Evolutionary conservation across 1,284 basidiomycete genomes (phyloP).

Genomic region (Laetiporus sulphureus): DNA sequence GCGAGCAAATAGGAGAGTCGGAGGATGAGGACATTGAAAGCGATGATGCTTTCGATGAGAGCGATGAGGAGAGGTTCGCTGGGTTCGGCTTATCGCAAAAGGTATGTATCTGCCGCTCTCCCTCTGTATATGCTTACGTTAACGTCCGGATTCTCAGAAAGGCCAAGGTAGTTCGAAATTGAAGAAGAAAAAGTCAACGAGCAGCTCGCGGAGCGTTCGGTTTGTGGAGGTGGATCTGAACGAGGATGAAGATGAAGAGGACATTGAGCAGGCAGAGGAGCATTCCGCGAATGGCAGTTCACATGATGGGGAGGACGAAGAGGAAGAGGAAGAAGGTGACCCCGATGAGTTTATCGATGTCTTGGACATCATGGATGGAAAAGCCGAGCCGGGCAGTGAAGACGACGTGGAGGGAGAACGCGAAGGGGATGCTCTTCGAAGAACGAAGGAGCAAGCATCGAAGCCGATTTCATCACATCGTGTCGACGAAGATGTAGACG

Average conservation of each 20-base stretch:
- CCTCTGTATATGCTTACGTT: not conserved
- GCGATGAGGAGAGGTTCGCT: conserved; percentile 75
- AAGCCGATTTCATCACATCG: conserved; percentile 1
- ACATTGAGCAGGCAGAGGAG: conserved; percentile 26
- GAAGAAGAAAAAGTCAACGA: conserved; percentile 16
- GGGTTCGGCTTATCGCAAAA: conserved; percentile 50
- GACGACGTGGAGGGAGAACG: conserved; percentile 13
- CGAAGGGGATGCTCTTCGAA: conserved; percentile 4
- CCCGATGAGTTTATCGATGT: conserved; percentile 61
- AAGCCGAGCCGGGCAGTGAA: conserved; percentile 39
- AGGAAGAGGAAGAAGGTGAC: conserved; percentile 45
- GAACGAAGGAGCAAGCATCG: conserved; percentile 4
- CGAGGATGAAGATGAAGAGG: conserved; percentile 45
- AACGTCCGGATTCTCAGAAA: conserved; percentile 6
- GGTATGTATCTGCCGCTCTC: conserved; percentile 28
- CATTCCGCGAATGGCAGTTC: conserved; percentile 12
- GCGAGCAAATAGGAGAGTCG: conserved; percentile 46
- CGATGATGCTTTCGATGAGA: conserved; percentile 77
- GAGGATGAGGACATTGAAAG: conserved; percentile 80
- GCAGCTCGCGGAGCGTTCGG: conserved; percentile 26
- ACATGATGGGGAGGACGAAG: conserved; percentile 28
- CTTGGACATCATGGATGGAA: conserved; percentile 62
- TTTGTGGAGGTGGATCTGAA: conserved; percentile 60
- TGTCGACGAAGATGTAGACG: conserved; percentile 15
- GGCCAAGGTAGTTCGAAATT: conserved; percentile 6